A percentile compares a stretch with the other conserved stretches of the same genome.
These are phyloP conservation scores for Incumbomyces lentus DNA, from an alignment of 2,329 filamentous ascomycete genomes.

Conservation along the genomic window DNA sequence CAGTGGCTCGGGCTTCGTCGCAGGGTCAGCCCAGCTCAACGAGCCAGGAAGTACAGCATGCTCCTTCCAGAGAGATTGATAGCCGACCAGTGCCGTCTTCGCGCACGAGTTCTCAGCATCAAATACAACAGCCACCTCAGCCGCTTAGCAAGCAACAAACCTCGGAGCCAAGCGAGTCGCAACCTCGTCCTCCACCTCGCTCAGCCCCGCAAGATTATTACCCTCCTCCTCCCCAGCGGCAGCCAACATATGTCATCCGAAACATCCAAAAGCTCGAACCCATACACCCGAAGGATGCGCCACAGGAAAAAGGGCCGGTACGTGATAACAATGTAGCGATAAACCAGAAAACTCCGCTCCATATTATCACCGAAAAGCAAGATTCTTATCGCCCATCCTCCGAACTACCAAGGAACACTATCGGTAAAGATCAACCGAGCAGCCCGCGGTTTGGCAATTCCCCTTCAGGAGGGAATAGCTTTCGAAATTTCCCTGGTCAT, in stretches of 20 bases:
- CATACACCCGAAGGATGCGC: background rate
- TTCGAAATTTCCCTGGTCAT: background rate
- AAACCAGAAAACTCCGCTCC: background rate
- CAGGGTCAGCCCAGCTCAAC: background rate
- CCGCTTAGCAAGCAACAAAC: background rate
- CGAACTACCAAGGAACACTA: background rate
- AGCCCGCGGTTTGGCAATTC: background rate
- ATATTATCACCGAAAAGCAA: background rate
- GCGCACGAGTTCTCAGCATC: background rate
- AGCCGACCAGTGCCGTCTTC: background rate
- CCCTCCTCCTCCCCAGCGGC: conserved; percentile 2
- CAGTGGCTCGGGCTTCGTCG: background rate
- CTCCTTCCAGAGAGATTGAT: background rate
- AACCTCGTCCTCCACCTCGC: background rate
- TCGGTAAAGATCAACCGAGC: too few relatives aligned
- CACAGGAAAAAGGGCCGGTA: background rate
- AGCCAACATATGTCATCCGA: background rate
- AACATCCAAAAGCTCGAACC: conserved; percentile 1
- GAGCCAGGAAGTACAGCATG: background rate
- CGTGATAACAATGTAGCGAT: background rate
- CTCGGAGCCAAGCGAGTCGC: background rate
- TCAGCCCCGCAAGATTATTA: background rate
- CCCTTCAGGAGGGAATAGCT: background rate
- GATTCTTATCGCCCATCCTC: background rate
- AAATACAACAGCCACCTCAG: too few relatives aligned